Percentiles rank a stretch among this genome's conserved stretches.
Evolutionary conservation across 2,329 filamentous ascomycete species (phyloP).

Genomic region (Fusarium sp.): DNA sequence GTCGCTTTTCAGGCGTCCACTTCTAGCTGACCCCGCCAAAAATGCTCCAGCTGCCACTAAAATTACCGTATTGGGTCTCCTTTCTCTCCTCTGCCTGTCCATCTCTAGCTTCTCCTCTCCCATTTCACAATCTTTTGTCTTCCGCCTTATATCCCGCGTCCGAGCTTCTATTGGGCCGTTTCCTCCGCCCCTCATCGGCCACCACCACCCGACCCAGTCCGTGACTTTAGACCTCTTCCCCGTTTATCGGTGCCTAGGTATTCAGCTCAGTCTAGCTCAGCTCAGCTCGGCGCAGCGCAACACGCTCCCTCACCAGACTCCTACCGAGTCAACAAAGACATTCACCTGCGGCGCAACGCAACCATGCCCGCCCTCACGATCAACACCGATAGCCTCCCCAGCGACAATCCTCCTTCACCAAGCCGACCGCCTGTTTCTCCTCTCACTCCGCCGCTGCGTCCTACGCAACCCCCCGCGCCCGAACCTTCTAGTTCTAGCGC

Average conservation of each 20-base stretch:
- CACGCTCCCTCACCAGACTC: neutral
- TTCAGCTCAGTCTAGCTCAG: neutral
- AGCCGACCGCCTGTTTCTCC: slow-evolving; percentile 64
- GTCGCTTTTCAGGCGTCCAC: neutral
- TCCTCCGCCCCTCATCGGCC: neutral
- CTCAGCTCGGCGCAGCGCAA: slow-evolving; percentile 1
- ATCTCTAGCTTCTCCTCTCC: neutral
- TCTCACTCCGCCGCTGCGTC: slow-evolving; percentile 63
- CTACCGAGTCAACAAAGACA: slow-evolving; percentile 14
- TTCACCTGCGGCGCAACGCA: slow-evolving; percentile 13
- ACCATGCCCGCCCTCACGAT: slow-evolving; percentile 51
- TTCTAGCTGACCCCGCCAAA: slow-evolving; percentile 16
- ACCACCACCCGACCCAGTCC: slow-evolving; percentile 7
- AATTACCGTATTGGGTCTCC: neutral
- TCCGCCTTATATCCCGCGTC: slow-evolving; percentile 1
- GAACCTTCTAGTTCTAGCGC: slow-evolving; percentile 39
- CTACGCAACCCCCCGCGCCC: slow-evolving; percentile 49
- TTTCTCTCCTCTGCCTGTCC: neutral
- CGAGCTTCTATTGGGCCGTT: slow-evolving; percentile 15
- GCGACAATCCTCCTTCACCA: slow-evolving; percentile 58
- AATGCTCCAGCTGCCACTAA: slow-evolving; percentile 1
- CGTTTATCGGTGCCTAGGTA: slow-evolving; percentile 27
- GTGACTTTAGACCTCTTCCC: slow-evolving; percentile 22
- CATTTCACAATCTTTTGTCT: slow-evolving; percentile 1
- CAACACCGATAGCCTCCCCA: slow-evolving; percentile 44